These are phyloP conservation scores for Sonneratia alba DNA, from an alignment of 345 rosid species.

Conservation along the genomic window DNA sequence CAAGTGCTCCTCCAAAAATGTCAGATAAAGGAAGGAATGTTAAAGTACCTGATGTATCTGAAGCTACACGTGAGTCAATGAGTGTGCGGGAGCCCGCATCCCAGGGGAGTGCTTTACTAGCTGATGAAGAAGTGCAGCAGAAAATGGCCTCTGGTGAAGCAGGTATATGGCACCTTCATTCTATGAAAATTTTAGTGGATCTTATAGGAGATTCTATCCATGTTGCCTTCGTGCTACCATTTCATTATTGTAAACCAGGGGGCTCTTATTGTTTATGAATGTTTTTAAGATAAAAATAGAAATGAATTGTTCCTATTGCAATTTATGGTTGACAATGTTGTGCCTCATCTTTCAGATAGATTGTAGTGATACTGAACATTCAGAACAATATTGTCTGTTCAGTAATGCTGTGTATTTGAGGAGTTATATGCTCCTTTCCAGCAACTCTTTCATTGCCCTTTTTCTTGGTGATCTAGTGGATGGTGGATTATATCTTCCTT, in stretches of 20 bases:
- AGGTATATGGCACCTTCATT: conserved; percentile 25
- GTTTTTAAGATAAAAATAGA: not conserved
- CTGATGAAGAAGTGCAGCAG: conserved; percentile 67
- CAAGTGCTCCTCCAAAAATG: conserved; percentile 25
- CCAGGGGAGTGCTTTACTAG: conserved; percentile 46
- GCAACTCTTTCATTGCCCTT: not conserved
- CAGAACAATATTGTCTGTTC: not conserved
- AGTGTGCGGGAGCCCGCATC: conserved; percentile 62
- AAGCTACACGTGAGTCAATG: conserved; percentile 60
- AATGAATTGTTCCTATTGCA: not conserved
- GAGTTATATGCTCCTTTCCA: not conserved
- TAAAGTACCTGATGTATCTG: conserved; percentile 46
- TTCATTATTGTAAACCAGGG: not conserved
- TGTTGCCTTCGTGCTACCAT: not conserved
- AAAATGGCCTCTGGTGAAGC: conserved; percentile 55
- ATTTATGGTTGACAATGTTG: not conserved
- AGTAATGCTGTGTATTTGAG: not conserved
- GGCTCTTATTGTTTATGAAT: not conserved
- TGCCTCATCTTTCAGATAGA: not conserved
- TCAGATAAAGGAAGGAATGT: conserved; percentile 34
- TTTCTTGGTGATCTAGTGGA: not conserved
- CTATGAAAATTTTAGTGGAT: not conserved
- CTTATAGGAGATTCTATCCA: not conserved
- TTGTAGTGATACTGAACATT: not conserved
- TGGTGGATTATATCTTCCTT: not conserved